Percentiles rank a stretch among this genome's conserved stretches.
These are phyloP conservation scores for Lepraria neglecta DNA, from an alignment of 495 filamentous ascomycete species.

Conservation along the genomic window DNA sequence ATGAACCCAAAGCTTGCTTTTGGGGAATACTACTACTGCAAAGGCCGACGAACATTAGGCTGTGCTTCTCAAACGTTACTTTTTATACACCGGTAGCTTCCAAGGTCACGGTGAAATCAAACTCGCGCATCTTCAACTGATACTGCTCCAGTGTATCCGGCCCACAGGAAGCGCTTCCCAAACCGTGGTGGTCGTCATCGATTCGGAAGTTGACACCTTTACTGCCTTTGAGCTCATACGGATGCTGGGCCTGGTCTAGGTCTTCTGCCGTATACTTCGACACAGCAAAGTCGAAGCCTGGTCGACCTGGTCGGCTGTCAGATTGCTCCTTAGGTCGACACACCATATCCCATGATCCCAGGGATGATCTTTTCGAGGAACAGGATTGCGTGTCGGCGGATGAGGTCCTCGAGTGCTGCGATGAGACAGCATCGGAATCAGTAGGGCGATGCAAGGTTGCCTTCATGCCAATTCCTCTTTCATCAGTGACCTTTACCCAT, in stretches of 20 bases:
- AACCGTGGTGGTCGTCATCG: constrained; percentile 50
- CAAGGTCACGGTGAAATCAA: constrained; percentile 24
- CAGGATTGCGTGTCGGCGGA: neutral
- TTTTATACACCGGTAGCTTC: constrained; percentile 20
- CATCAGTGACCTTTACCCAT: constrained; percentile 47
- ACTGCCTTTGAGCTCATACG: constrained; percentile 51
- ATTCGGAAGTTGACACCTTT: constrained; percentile 51
- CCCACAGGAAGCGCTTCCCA: constrained; percentile 58
- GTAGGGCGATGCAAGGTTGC: constrained; percentile 22
- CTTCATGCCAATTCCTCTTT: constrained; percentile 36
- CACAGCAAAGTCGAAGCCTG: constrained; percentile 45
- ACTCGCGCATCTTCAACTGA: constrained; percentile 29
- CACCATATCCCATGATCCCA: constrained; percentile 30
- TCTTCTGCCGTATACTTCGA: constrained; percentile 46
- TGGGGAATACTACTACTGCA: neutral
- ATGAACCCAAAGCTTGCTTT: neutral
- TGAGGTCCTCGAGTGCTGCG: neutral
- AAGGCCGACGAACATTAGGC: neutral
- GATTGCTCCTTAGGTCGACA: constrained; percentile 26
- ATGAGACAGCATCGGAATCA: neutral
- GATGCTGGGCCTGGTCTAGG: constrained; percentile 53
- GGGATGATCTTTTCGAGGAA: constrained; percentile 25
- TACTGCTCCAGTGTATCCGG: constrained; percentile 51
- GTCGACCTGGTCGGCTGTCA: constrained; percentile 25
- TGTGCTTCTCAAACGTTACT: neutral